Percentiles rank a stretch among this genome's conserved stretches.
Evolutionary conservation across 495 filamentous ascomycete species (phyloP).

Genomic region (Melanomma pulvis-pyrius): DNA sequence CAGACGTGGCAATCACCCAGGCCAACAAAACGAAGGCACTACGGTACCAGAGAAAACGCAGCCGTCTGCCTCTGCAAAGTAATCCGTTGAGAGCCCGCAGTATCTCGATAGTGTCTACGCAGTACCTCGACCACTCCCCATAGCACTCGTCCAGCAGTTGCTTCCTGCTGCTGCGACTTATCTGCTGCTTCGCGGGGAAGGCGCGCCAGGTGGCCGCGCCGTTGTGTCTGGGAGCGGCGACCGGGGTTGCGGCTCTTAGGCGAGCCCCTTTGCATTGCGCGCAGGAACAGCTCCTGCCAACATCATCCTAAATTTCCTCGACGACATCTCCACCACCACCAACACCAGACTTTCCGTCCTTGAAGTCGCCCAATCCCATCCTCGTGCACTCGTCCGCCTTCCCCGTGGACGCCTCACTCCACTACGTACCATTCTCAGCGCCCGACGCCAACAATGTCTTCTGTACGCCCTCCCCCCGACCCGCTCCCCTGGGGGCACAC

Average conservation of each 20-base stretch:
- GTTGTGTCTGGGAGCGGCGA: neutral
- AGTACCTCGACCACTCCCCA: neutral
- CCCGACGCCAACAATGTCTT: conserved; percentile 28
- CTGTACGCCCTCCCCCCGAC: conserved; percentile 29
- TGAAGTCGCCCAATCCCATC: conserved; percentile 14
- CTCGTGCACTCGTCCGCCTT: conserved; percentile 6
- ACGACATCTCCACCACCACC: conserved; percentile 33
- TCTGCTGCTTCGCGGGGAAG: neutral
- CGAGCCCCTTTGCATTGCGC: conserved; percentile 40
- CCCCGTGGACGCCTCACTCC: neutral
- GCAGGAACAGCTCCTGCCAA: conserved; percentile 23
- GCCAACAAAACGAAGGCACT: too few species aligned
- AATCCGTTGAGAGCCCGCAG: too few species aligned
- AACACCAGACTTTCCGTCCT: conserved; percentile 20
- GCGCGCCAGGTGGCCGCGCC: conserved; percentile 24
- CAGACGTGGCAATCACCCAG: too few species aligned
- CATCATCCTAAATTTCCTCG: conserved; percentile 40
- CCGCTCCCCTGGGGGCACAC: conserved; percentile 20
- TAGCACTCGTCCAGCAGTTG: too few species aligned
- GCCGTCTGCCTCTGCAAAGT: too few species aligned
- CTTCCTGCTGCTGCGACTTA: neutral
- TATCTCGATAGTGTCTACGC: neutral
- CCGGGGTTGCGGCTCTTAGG: conserved; percentile 26
- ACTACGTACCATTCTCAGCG: conserved; percentile 12
- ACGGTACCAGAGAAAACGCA: too few species aligned